phyloP scores from a whole-genome alignment of 2,329 filamentous ascomycete genomes.

The Xylaria digitata region DNA sequence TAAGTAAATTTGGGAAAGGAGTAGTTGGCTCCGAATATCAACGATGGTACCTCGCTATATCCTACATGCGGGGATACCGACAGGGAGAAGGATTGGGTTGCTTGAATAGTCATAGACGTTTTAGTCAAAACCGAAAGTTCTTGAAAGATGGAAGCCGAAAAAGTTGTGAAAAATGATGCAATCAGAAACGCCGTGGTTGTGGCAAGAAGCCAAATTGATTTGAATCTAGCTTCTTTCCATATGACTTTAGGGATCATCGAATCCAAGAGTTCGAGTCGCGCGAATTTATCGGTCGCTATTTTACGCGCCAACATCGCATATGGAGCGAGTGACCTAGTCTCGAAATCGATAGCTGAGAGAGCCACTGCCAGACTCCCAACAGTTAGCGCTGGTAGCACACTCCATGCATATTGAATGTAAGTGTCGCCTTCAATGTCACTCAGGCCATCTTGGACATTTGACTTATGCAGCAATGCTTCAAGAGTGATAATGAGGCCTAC shows the following conservation, averaged over 20 bases:
- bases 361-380: not conserved
- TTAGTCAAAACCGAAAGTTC: not conserved
- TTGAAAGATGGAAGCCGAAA: conserved; percentile 24
- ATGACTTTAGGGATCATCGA: not conserved
- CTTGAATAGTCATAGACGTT: not conserved
- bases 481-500: not conserved
- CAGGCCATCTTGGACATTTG: conserved; percentile 1
- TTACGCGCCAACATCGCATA: not conserved
- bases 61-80: not conserved
- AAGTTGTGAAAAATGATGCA: conserved; percentile 20
- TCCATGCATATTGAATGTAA: conserved; percentile 18
- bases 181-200: conserved; percentile 16
- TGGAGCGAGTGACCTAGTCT: not conserved
- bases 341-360: not conserved
- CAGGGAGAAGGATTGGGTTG: not conserved
- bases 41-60: not conserved
- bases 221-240: not conserved
- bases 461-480: not conserved
- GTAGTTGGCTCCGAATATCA: conserved; percentile 10
- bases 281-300: not conserved
- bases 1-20: conserved; percentile 23
- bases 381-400: conserved; percentile 1
- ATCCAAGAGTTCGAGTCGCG: conserved; percentile 9
- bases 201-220: not conserved
- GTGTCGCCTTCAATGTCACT: not conserved